Evolutionary conservation across 306 rosid species (phyloP), one percentile per base, ranked within the genome.

Genomic region (Gastrolobium bilobum): DNA sequence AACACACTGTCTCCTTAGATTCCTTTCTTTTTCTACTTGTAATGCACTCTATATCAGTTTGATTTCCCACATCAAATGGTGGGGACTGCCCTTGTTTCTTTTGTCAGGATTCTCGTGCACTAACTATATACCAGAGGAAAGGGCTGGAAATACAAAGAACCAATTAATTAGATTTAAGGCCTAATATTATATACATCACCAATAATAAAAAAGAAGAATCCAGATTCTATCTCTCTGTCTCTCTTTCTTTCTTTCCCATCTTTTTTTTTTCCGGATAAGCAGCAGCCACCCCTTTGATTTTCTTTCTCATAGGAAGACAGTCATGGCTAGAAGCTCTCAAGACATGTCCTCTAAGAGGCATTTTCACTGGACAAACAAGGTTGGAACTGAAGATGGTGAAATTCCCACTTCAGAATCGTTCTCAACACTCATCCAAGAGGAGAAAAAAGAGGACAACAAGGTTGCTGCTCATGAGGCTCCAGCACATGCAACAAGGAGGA

Each of bases 351-450:
- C 98, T 62, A 89, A 87, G 85, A 86, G 98, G 66, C 97, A 93
- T 89, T 93, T 87, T 90, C 91, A 90, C 85, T 91, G 94, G 93
- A 89, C 94, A 10, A 90, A 86, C 71, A 91, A 93, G 75, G 93
- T 91, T 46, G 91, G 90, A 7, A 81, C 81, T 38, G 92, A 89
- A 86, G 97, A 91, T n/a, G 82, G 67, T 10, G 86, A 82, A 33
- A 76, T 39, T 56, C 85, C 75, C 68, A 80, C 86, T 66, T 65
- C 91, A 50, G 82, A 86, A 44, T 71, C 94, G 35, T 75, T 84
- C 75, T 63, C 89, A 4, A 83, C 79, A 48, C 42, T 76, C 63
- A 20, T 77, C 0, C 58, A 73, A 40, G 69, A 88, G 29, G 83
- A 80, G 40, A 67, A 76, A 10, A 74, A 82, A 56, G 87, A 79